Evolutionary conservation across 2,329 filamentous ascomycete species (phyloP), one percentile per base, ranked within the genome.

Genomic region (Fusarium vanettenii): DNA sequence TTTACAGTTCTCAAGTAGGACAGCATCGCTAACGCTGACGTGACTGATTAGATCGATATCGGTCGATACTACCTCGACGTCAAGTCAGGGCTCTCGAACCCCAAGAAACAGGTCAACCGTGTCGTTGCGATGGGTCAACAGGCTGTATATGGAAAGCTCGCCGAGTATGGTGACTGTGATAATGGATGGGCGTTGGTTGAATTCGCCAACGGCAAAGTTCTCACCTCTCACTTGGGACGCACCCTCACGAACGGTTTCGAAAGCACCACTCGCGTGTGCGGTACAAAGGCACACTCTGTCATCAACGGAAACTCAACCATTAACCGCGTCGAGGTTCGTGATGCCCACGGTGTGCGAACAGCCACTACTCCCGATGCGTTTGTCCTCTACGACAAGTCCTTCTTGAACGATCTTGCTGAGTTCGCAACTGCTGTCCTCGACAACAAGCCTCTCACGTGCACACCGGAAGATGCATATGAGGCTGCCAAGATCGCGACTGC

Each of bases 191-290:
- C 76, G 4, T 70, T 83, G 9, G 80, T 83, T 11, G 82, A 84
- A 69, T 83, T 82, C 73, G 75, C 79, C 74, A 82, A 80, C 64
- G 81, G 82, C 25, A 82, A 82, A 69, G 79, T 83, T 33, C 77
- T 81, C 9, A 80, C 79, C 45, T 77, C 79, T 33, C 80, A 81
- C 73, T 75, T 79, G 57, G 80, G 80, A 33, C 80, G 82, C 61
- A 84, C 81, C 35, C 77, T 81, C 72, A 80, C 81, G 11, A 80
- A 81, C 64, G 82, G 82, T 39, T 81, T 82, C 50, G 82, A 84
- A 65, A 76, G 77, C 55, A 76, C 71, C 39, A 83, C 81, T 5
- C 81, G 81, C 56, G 73, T 83, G 20, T 80, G 76, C 3, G 81
- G 81, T 60, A 83, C 81, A n/a, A 81, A 81, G 67, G 82, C 78